Evolutionary conservation across 352 stramenopile species (phyloP), one percentile per base, ranked within the genome.

Genomic region (Albugo candida): DNA sequence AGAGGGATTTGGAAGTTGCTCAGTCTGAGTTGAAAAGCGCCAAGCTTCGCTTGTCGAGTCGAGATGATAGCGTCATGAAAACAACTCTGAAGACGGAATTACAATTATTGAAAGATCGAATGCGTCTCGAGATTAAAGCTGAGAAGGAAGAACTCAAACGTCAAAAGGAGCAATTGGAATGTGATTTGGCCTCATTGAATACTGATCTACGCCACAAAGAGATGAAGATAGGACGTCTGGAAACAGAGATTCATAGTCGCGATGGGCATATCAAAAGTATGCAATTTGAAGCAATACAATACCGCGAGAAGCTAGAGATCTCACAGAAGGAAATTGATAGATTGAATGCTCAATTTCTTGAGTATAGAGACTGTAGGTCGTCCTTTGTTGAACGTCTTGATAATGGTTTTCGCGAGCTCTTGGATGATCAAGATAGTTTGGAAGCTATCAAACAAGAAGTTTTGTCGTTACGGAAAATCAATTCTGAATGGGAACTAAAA

Each of bases 81-180:
- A 61, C 70, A 6, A 85, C 73, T 17, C 54, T 85, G 5, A 66
- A 67, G 13, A 67, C 45, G 44, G 73, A 85, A 55, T 70, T 85
- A 11, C 34, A 53, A 10, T 64, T 60, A 17, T 41, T 85, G 1
- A 83, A 82, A 45, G 64, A 83, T 18, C 57, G 64, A 1, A 53
- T 85, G 31, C 70, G 66, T 13, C 59, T 39, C 13, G 70, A 85
- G 44, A 81, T 76, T 50, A 69, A 71, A 56, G 57, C 68, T n/a
- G 73, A 83, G 38, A 74, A 69, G 20, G 63, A 75, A 11, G 56
- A 47, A 10, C 34, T 85, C 27, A 55, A 55, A 37, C 46, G 48
- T 4, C 63, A 78, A 19, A 59, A 65, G 8, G 47, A 61, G 13
- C 53, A 59, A 5, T 52, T 85, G 11, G 56, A 57, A 13, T 55